Evolutionary conservation across 768 basidiomycete species (phyloP).

Genomic region (Pisolithus sp.): DNA sequence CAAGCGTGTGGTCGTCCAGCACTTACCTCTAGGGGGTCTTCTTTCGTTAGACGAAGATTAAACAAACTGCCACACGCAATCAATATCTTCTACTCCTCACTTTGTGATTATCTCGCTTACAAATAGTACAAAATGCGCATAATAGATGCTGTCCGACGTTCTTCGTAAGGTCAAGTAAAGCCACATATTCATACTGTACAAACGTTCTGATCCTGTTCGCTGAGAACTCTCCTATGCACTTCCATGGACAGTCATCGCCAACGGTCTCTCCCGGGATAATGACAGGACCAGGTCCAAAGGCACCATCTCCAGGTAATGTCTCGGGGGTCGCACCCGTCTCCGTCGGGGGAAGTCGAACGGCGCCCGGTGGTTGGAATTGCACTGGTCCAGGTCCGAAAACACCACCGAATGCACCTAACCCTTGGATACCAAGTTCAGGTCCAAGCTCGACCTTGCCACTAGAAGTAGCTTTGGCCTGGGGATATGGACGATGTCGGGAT

Average conservation of each 20-base stretch:
- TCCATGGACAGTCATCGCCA: constrained; percentile 8
- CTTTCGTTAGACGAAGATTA: background rate
- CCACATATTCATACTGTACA: too few species aligned
- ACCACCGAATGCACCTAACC: constrained; percentile 15
- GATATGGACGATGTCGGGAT: constrained; percentile 18
- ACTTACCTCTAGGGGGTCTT: constrained; percentile 79
- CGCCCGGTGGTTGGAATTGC: constrained; percentile 9
- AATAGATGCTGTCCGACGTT: too few species aligned
- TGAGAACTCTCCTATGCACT: background rate
- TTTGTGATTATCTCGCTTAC: too few species aligned
- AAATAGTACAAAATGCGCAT: too few species aligned
- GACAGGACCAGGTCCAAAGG: constrained; percentile 23
- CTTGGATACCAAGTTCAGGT: constrained; percentile 4
- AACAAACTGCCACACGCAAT: too few species aligned
- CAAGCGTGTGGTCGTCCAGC: constrained; percentile 95
- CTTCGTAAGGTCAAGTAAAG: too few species aligned
- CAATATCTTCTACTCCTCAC: too few species aligned
- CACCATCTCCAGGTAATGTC: constrained; percentile 20
- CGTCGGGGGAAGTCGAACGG: constrained; percentile 12
- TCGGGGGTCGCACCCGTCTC: constrained; percentile 20
- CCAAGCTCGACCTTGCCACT: constrained; percentile 17
- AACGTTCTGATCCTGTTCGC: too few species aligned
- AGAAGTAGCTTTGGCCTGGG: constrained; percentile 1
- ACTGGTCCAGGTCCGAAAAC: constrained; percentile 19
- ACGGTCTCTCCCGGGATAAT: constrained; percentile 23